Percentiles rank a stretch among this genome's conserved stretches.
These are phyloP conservation scores for Microbotryum intermedium DNA, from an alignment of 1,284 basidiomycete species.

Conservation along the genomic window DNA sequence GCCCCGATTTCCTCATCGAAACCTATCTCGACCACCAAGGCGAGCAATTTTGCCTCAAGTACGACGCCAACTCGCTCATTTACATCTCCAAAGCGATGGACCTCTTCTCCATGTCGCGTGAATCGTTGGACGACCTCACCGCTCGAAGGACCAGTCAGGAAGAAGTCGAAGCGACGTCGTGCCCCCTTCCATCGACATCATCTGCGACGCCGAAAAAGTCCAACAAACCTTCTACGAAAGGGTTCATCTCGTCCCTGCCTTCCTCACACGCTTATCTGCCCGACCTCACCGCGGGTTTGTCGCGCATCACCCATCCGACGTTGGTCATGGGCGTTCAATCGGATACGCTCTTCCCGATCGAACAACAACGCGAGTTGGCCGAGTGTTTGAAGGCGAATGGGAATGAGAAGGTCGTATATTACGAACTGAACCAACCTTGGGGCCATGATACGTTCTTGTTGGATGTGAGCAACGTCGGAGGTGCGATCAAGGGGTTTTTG, in stretches of 20 bases:
- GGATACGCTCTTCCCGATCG: conserved; percentile 93
- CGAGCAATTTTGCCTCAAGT: conserved; percentile 86
- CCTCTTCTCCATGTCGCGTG: conserved; percentile 86
- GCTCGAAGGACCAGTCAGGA: conserved; percentile 21
- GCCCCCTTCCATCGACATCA: conserved; percentile 44
- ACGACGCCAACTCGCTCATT: conserved; percentile 97
- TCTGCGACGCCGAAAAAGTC: conserved; percentile 51
- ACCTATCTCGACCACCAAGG: conserved; percentile 96
- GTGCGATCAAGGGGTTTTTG: conserved; percentile 68
- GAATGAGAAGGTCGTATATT: conserved; percentile 81
- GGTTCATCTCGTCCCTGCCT: conserved; percentile 47
- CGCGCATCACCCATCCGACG: conserved; percentile 69
- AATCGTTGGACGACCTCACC: conserved; percentile 60
- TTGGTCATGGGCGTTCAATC: conserved; percentile 91
- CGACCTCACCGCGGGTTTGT: conserved; percentile 72
- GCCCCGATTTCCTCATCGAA: conserved; percentile 97
- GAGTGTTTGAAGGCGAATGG: conserved; percentile 86
- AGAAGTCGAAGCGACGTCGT: not conserved
- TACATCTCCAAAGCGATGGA: conserved; percentile 99
- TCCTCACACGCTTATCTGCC: conserved; percentile 59
- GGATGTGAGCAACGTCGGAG: conserved; percentile 67
- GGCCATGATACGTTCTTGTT: conserved; percentile 85
- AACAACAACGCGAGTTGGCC: conserved; percentile 91
- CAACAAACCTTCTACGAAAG: conserved; percentile 32
- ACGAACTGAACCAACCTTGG: conserved; percentile 96